phyloP scores from a whole-genome alignment of 2,329 filamentous ascomycete genomes.

The Pseudohalonectria lignicola region DNA sequence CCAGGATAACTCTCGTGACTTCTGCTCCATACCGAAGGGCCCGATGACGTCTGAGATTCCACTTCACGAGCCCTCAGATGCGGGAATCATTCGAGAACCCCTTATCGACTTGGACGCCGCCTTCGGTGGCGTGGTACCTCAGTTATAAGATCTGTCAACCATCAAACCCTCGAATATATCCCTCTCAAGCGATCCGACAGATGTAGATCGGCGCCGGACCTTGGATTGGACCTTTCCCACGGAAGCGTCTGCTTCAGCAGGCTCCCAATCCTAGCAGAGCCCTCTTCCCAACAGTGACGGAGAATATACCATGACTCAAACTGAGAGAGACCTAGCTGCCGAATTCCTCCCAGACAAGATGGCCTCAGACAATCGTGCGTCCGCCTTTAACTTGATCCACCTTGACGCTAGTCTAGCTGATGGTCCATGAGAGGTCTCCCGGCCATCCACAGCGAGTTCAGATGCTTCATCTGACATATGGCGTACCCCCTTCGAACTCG shows the following conservation, averaged over 20 bases:
- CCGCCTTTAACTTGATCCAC: slow-evolving; percentile 22
- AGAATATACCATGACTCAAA: too few species aligned
- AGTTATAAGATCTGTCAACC: too few species aligned
- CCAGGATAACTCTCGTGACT: slow-evolving; percentile 49
- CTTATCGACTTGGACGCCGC: slow-evolving; percentile 55
- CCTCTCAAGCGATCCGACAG: too few species aligned
- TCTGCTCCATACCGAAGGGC: slow-evolving; percentile 39
- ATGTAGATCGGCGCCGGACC: too few species aligned
- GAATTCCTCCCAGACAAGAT: too few species aligned
- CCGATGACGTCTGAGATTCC: slow-evolving; percentile 44
- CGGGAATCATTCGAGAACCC: slow-evolving; percentile 43
- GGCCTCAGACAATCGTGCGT: slow-evolving; percentile 28
- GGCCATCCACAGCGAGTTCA: slow-evolving; percentile 50
- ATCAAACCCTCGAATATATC: too few species aligned
- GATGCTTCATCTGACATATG: slow-evolving; percentile 44
- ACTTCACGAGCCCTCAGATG: slow-evolving; percentile 42
- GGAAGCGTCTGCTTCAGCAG: slow-evolving; percentile 39
- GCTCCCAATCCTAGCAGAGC: slow-evolving; percentile 22
- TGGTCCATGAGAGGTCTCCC: slow-evolving; percentile 34
- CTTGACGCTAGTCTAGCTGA: slow-evolving; percentile 28
- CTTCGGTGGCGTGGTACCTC: too few species aligned
- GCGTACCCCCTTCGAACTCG: slow-evolving; percentile 51
- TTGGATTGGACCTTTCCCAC: too few species aligned
- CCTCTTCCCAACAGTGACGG: too few species aligned
- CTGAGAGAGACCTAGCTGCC: too few species aligned